Percentiles rank a stretch among this genome's conserved stretches.
phyloP scores from a whole-genome alignment of 2,329 filamentous ascomycete genomes.

The Hypoxylon sp. region DNA sequence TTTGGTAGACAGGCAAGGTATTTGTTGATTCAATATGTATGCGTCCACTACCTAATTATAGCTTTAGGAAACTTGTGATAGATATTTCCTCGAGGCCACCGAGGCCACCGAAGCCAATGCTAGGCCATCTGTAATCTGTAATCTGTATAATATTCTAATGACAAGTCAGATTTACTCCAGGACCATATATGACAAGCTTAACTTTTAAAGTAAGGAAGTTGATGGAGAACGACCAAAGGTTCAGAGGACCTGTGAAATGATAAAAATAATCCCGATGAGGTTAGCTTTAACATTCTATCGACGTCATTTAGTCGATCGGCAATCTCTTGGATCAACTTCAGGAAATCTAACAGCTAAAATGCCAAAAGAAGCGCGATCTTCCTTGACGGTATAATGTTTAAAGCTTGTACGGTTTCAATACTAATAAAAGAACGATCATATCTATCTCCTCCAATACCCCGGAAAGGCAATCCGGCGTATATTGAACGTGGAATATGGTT shows the following conservation, averaged over 20 bases:
- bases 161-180: background rate
- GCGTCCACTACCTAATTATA: background rate
- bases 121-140: background rate
- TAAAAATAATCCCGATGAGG: constrained; percentile 22
- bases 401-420: background rate
- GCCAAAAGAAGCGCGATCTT: background rate
- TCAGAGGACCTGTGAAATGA: background rate
- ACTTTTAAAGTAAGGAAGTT: background rate
- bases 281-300: constrained; percentile 32
- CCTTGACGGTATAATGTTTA: background rate
- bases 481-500: constrained; percentile 41
- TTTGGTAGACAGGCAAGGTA: background rate
- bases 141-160: no score
- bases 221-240: no score
- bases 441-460: background rate
- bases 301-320: constrained; percentile 31
- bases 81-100: background rate
- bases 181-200: background rate
- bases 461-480: background rate
- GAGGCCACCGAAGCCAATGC: background rate
- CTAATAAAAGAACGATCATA: background rate
- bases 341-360: background rate
- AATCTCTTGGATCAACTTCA: constrained; percentile 13
- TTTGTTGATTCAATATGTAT: background rate
- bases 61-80: background rate